A percentile compares a stretch with the other conserved stretches of the same genome.
Conservation (phyloP, 2,329 filamentous ascomycete species). For the Saccharata proteae region DNA sequence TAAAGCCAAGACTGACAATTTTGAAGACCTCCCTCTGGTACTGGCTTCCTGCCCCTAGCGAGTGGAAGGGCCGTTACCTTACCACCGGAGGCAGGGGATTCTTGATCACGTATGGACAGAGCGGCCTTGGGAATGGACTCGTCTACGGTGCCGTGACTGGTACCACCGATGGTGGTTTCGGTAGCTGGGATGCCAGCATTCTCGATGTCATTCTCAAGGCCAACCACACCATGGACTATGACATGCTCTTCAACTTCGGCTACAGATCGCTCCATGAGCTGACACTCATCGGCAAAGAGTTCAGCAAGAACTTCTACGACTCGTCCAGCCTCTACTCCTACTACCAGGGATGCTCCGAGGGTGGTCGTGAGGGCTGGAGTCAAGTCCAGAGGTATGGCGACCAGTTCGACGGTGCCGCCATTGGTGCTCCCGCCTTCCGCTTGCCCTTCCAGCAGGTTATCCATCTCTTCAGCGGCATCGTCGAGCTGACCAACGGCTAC, state of each 20-base stretch:
- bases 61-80: constrained; percentile 35
- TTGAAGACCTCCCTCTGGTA: constrained; percentile 19
- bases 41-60: constrained; percentile 31
- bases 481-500: constrained; percentile 30
- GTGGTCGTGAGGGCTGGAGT: constrained; percentile 37
- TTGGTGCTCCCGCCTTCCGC: constrained; percentile 37
- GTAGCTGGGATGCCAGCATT: constrained; percentile 30
- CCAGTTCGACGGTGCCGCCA: constrained; percentile 35
- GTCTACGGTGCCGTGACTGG: constrained; percentile 36
- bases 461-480: constrained; percentile 27
- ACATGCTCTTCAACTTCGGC: constrained; percentile 37
- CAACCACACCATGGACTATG: constrained; percentile 41
- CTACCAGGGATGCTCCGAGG: constrained; percentile 44
- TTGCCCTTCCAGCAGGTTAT: constrained; percentile 35
- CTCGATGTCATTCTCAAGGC: constrained; percentile 19
- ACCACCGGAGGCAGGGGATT: constrained; percentile 36
- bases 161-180: constrained; percentile 40
- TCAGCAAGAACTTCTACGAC: constrained; percentile 31
- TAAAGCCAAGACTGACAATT: neutral
- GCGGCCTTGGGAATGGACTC: constrained; percentile 28
- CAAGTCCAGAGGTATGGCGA: constrained; percentile 41
- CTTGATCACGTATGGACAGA: constrained; percentile 30
- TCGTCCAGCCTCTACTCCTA: constrained; percentile 31
- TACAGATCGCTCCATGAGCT: constrained; percentile 43
- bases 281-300: constrained; percentile 34